Percentiles rank a stretch among this genome's conserved stretches.
These are phyloP conservation scores for Apophysomyces ossiformis DNA, from an alignment of 371 early-diverging fungal species.

Conservation along the genomic window DNA sequence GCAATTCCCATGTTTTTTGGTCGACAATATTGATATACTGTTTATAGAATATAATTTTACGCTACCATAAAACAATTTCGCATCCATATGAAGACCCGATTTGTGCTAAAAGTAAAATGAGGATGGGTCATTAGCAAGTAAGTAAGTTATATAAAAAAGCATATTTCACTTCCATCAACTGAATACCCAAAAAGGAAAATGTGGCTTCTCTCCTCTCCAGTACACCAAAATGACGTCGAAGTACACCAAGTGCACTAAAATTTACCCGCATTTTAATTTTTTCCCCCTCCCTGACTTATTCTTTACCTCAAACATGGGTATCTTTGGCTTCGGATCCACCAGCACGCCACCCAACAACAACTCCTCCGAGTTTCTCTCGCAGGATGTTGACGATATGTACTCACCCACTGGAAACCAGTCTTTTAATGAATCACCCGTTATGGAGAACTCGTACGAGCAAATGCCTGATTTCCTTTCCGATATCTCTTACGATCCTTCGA, in stretches of 20 bases:
- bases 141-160: no score
- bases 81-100: no score
- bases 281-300: constrained; percentile 1
- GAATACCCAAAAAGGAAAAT: no score
- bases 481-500: constrained; percentile 52
- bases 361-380: constrained; percentile 13
- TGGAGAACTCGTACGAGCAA: constrained; percentile 50
- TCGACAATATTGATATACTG: no score
- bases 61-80: no score
- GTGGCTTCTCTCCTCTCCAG: neutral
- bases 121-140: no score
- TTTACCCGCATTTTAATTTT: neutral
- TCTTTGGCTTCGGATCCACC: constrained; percentile 33
- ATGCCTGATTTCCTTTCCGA: constrained; percentile 61
- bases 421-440: constrained; percentile 17
- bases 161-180: no score
- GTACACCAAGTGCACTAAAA: neutral
- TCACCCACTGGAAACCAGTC: constrained; percentile 29
- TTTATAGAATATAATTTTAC: no score
- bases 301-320: constrained; percentile 23
- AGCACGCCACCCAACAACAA: constrained; percentile 14
- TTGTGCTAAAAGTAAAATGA: no score
- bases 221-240: neutral
- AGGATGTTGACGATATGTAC: constrained; percentile 34
- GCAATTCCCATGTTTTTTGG: no score